Conservation (phyloP, 768 basidiomycete species). For the Sarcodon sp. region DNA sequence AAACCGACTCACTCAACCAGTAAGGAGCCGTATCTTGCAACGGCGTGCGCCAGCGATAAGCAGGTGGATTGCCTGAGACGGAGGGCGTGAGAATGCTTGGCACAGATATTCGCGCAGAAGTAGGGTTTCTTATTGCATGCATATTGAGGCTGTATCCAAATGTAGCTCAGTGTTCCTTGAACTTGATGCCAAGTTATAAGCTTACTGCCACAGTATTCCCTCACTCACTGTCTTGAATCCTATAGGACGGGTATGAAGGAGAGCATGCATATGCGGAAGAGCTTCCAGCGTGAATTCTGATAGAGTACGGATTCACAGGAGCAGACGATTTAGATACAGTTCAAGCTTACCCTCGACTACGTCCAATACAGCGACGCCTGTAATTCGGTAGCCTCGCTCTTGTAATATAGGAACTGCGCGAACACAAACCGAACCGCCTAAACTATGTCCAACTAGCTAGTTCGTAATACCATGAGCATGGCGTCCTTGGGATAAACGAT, state of each 20-base stretch:
- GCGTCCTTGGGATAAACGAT: neutral
- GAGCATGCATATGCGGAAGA: constrained; percentile 81
- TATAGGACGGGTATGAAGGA: constrained; percentile 76
- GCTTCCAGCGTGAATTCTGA: constrained; percentile 88
- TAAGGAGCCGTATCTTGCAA: constrained; percentile 76
- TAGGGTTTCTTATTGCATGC: constrained; percentile 67
- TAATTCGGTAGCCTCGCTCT: constrained; percentile 53
- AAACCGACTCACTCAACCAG: constrained; percentile 62
- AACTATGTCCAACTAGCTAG: constrained; percentile 87
- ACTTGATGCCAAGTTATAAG: constrained; percentile 5
- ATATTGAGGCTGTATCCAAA: constrained; percentile 49
- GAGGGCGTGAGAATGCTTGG: constrained; percentile 59
- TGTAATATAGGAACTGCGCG: constrained; percentile 57
- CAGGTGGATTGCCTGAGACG: constrained; percentile 16
- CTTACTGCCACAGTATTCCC: constrained; percentile 95
- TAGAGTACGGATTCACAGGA: neutral
- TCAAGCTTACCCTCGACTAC: constrained; percentile 66
- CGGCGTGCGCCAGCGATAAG: constrained; percentile 75
- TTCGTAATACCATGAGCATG: neutral
- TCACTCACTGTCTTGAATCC: constrained; percentile 77
- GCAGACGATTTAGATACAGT: neutral
- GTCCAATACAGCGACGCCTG: constrained; percentile 73
- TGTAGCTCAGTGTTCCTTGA: neutral
- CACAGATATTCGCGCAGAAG: constrained; percentile 82
- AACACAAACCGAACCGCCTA: constrained; percentile 88